Evolutionary conservation across 163 green algal genomes (phyloP).

Genomic region (Scenedesmus sp.): DNA sequence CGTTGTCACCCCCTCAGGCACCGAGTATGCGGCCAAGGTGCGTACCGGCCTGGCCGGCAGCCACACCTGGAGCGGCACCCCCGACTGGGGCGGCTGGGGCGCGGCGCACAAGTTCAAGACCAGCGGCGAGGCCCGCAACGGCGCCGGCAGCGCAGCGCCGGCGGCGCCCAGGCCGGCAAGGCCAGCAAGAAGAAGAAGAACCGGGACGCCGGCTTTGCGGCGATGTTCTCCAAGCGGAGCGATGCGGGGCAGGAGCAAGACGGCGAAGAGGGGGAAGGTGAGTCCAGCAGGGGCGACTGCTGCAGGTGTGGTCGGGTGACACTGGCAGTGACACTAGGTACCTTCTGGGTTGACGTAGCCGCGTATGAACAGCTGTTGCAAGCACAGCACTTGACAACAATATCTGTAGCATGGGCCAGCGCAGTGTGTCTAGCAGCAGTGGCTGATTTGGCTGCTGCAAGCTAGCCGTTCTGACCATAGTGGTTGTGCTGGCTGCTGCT

Average conservation of each 20-base stretch:
- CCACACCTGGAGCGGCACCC: slow-evolving; percentile 30
- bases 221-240: neutral
- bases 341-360: too few relatives aligned
- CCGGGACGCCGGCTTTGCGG: slow-evolving; percentile 40
- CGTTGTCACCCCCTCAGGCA: neutral
- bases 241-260: neutral
- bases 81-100: slow-evolving; percentile 34
- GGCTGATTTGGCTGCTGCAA: neutral
- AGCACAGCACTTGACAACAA: slow-evolving; percentile 3
- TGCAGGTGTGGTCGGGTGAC: neutral
- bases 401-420: too few relatives aligned
- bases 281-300: neutral
- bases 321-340: neutral
- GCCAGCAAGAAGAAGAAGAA: slow-evolving; percentile 50
- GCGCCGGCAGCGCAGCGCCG: neutral
- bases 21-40: slow-evolving; percentile 11
- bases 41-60: slow-evolving; percentile 28
- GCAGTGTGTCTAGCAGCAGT: too few relatives aligned
- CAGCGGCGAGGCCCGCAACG: neutral
- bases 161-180: neutral
- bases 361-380: neutral
- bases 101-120: slow-evolving; percentile 1
- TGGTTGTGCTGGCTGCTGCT: neutral
- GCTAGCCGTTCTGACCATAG: too few relatives aligned
- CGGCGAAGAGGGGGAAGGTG: neutral